Conservation (phyloP, 441 rosid species). For the Capsella rubella region DNA sequence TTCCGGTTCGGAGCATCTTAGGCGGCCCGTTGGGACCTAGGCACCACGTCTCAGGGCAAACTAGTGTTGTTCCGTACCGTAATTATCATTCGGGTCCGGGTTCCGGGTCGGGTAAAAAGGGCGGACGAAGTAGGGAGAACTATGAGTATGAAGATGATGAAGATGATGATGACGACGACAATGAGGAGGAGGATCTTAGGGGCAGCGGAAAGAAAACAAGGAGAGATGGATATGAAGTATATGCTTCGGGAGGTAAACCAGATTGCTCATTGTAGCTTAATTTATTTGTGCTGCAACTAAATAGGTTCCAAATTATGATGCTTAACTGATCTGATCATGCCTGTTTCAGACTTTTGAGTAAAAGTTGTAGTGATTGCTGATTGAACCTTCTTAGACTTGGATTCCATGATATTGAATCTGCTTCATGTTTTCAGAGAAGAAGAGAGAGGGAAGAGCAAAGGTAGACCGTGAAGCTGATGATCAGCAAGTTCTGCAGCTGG, state of each 20-base stretch:
- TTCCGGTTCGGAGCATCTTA: conserved; percentile 86
- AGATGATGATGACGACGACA: conserved; percentile 41
- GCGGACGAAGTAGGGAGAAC: conserved; percentile 60
- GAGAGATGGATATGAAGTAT: conserved; percentile 54
- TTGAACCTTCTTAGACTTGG: neutral
- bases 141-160: conserved; percentile 53
- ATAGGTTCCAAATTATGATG: neutral
- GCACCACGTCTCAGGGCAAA: conserved; percentile 45
- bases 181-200: conserved; percentile 45
- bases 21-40: conserved; percentile 74
- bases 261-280: conserved; percentile 16
- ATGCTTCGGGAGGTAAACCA: conserved; percentile 60
- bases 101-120: conserved; percentile 43
- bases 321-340: neutral
- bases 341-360: neutral
- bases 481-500: conserved; percentile 84
- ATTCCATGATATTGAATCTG: conserved; percentile 4
- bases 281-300: neutral
- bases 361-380: neutral
- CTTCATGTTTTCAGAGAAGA: conserved; percentile 60
- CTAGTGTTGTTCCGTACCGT: conserved; percentile 55
- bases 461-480: conserved; percentile 89
- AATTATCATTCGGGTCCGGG: conserved; percentile 49
- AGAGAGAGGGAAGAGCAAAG: conserved; percentile 77
- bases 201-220: conserved; percentile 63